Evolutionary conservation across 306 rosid species (phyloP), one percentile per base, ranked within the genome.

Genomic region (Sesbania bispinosa): DNA sequence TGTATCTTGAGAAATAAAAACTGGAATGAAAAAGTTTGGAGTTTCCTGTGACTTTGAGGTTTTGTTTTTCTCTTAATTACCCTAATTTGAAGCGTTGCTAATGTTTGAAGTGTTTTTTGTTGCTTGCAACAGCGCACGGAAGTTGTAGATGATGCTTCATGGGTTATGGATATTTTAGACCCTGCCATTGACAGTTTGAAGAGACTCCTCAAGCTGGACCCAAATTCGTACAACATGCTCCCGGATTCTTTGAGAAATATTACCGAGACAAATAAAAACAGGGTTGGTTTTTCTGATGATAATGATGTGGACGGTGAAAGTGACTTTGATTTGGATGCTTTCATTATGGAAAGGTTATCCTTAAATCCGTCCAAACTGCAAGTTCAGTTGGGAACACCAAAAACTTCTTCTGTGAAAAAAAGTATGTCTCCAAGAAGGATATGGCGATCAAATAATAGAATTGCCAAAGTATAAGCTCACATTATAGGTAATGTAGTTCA

Each of bases 111-210:
- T 42, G 23, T 47, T 58, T 30, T 63, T 71, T 51, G 50, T 87
- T 79, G 58, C 52, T 33, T 77, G 64, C 69, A 26, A 75, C 94
- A 94, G 98, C 88, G 98, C 35, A 86, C 96, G 0, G 98, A 94
- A 89, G 90, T 94, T 39, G 97, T 94, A 20, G 97, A 89, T 63
- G 98, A 94, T 84, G 94, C 97, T 72, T 87, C 97, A 9, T 94
- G 96, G 98, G 95, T 85, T 77, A 90, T 83, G 90, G 96, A 90
- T 81, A 87, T 94, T 63, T 75, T 94, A 64, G 98, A 94, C 75
- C 98, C 97, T 7, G 97, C 98, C 45, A 72, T 93, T 45, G 96
- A 85, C 50, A 85, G 87, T 46, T 78, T 90, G 80, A 94, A 83
- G 89, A 94, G 83, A 59, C 74, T 94, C 71, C 75, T 90, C 75